Conservation (phyloP, 208 protist species). For the Phytomonas sp. region DNA sequence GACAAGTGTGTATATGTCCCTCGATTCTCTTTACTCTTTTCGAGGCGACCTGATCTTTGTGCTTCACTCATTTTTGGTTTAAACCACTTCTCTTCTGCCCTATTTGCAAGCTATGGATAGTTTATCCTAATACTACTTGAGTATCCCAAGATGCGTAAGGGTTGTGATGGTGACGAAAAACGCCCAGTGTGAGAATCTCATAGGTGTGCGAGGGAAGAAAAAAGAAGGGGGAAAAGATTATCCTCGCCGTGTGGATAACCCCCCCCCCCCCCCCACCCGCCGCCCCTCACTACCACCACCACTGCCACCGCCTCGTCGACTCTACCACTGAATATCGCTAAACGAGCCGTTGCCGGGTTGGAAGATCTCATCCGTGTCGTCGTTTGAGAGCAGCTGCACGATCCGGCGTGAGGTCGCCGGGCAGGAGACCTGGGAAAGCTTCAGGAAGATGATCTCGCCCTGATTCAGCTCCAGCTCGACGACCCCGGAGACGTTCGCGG, state of each 20-base stretch:
- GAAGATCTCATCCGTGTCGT: conserved; percentile 85
- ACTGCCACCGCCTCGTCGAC: neutral
- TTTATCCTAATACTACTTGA: too few relatives aligned
- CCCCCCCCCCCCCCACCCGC: neutral
- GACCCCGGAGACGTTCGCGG: conserved; percentile 58
- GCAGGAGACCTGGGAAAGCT: conserved; percentile 57
- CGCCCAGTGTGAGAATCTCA: too few relatives aligned
- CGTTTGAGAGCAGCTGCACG: conserved; percentile 47
- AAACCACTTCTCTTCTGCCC: too few relatives aligned
- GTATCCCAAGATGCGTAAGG: too few relatives aligned
- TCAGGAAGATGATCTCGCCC: conserved; percentile 83
- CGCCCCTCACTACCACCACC: neutral
- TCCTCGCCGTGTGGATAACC: neutral
- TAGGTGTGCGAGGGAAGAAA: too few relatives aligned
- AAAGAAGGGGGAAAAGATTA: too few relatives aligned
- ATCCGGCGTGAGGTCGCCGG: conserved; percentile 35
- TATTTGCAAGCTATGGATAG: too few relatives aligned
- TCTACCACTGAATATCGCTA: conserved; percentile 85
- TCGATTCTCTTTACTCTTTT: too few relatives aligned
- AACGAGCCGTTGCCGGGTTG: conserved; percentile 80
- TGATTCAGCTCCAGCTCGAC: conserved; percentile 86
- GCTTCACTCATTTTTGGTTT: too few relatives aligned
- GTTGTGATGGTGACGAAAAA: too few relatives aligned
- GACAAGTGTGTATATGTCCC: too few relatives aligned
- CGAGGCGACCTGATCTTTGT: too few relatives aligned